Evolutionary conservation across 2,329 filamentous ascomycete genomes (phyloP), one percentile per base, ranked within the genome.

Genomic region (Calycina herbarum): DNA sequence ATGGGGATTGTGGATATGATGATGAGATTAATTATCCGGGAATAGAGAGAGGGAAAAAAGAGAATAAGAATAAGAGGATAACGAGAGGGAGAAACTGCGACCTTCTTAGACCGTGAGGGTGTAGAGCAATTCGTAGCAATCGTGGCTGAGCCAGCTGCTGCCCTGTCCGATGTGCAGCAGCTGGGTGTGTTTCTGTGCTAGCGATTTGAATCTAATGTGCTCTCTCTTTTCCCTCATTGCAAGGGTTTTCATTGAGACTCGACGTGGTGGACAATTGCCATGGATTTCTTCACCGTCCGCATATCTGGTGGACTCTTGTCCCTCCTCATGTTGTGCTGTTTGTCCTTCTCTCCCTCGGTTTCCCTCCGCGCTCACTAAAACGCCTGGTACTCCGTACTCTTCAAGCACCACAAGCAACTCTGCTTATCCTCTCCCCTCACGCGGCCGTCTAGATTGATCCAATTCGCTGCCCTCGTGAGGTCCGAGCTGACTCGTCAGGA

Each of bases 71-170:
- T n/a, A n/a, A 24, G 17, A 48, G 17, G 3, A 24, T 3, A 11
- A 54, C 10, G 8, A 13, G 20, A 54, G 11, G n/a, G n/a, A 54
- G 48, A 54, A 51, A 54, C 48, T 29, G 27, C 20, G 24, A 24
- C 48, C 48, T 54, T 54, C 48, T 24, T 54, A 48, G 42, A 48
- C 42, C 17, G 42, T 48, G n/a, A 51, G 45, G 45, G 45, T 48
- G 45, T 48, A 20, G 45, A 51, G 45, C 45, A 51, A 51, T 54
- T 54, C 48, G 48, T 54, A 54, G 48, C 48, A 54, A 54, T 54
- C 48, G 48, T 54, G 48, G 48, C 48, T 54, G 48, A 54, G 48
- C 48, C 48, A 24, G 10, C 48, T 24, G 7, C 48, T 54, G 48
- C 20, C 48, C 48, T 54, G 48, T 54, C 48, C 10, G 48, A 54